phyloP scores from a whole-genome alignment of 169 alveolate genomes.

The Plasmodium gaboni region DNA sequence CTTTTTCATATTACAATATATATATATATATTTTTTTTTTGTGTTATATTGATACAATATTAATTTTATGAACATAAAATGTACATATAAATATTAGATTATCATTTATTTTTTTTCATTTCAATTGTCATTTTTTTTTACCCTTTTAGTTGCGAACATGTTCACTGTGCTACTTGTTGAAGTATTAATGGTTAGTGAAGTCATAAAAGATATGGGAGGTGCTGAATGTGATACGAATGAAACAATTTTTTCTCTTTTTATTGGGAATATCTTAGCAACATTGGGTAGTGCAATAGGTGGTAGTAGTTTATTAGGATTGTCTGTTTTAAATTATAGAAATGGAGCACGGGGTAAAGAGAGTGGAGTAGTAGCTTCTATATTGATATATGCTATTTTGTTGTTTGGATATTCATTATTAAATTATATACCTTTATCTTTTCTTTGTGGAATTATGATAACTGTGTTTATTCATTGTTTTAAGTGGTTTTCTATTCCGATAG shows the following conservation, averaged over 20 bases:
- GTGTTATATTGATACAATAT: too few species aligned
- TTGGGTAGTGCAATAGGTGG: slow-evolving; percentile 88
- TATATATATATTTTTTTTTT: not conserved
- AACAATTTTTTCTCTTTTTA: slow-evolving; percentile 84
- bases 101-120: too few species aligned
- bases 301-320: slow-evolving; percentile 87
- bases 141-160: slow-evolving; percentile 41
- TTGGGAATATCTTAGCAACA: slow-evolving; percentile 82
- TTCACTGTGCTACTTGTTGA: slow-evolving; percentile 81
- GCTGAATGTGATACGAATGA: slow-evolving; percentile 84
- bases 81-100: too few species aligned
- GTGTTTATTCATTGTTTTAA: slow-evolving; percentile 88
- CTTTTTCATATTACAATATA: not conserved
- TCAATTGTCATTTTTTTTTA: too few species aligned
- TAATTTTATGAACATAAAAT: too few species aligned
- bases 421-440: slow-evolving; percentile 87
- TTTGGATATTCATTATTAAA: slow-evolving; percentile 85
- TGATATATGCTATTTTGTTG: slow-evolving; percentile 81
- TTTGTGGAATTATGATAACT: slow-evolving; percentile 88
- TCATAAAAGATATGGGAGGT: slow-evolving; percentile 85
- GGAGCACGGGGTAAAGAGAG: slow-evolving; percentile 89
- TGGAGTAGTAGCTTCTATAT: slow-evolving; percentile 80
- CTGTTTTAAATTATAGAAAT: slow-evolving; percentile 85
- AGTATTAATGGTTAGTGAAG: slow-evolving; percentile 85
- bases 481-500: slow-evolving; percentile 89